phyloP scores from a whole-genome alignment of 805 yeast species.

The Nakazawaea anatomiae region DNA sequence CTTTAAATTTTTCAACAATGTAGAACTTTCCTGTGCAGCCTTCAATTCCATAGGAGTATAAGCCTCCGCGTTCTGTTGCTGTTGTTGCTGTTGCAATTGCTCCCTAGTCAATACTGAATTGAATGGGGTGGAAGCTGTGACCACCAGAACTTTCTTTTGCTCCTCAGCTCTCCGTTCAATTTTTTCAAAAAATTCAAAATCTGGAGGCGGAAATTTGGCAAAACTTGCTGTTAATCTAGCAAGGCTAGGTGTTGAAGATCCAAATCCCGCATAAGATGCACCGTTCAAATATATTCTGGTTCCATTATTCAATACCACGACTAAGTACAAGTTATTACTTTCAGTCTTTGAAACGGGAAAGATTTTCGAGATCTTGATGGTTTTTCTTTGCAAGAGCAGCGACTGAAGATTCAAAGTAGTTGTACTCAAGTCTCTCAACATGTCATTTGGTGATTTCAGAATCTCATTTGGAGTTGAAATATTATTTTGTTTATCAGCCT shows the following conservation, averaged over 20 bases:
- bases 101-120: constrained; percentile 15
- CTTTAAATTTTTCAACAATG: constrained; percentile 50
- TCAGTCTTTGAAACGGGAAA: constrained; percentile 58
- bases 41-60: constrained; percentile 29
- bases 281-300: constrained; percentile 67
- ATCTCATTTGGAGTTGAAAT: constrained; percentile 21
- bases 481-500: constrained; percentile 32
- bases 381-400: constrained; percentile 44
- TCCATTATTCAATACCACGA: constrained; percentile 81
- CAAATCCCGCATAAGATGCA: constrained; percentile 20
- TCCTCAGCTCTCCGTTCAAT: constrained; percentile 14
- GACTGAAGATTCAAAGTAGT: constrained; percentile 22
- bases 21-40: constrained; percentile 50
- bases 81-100: constrained; percentile 25
- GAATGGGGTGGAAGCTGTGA: not conserved
- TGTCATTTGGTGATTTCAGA: constrained; percentile 36
- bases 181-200: constrained; percentile 22
- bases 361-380: constrained; percentile 55
- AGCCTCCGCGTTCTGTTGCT: constrained; percentile 20
- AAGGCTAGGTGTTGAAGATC: constrained; percentile 11
- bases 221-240: constrained; percentile 30
- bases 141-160: not conserved
- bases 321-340: constrained; percentile 61
- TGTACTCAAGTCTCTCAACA: constrained; percentile 41
- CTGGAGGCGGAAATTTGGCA: constrained; percentile 42